Conservation (phyloP, 352 stramenopile species). For the Phytophthora crassamura region DNA sequence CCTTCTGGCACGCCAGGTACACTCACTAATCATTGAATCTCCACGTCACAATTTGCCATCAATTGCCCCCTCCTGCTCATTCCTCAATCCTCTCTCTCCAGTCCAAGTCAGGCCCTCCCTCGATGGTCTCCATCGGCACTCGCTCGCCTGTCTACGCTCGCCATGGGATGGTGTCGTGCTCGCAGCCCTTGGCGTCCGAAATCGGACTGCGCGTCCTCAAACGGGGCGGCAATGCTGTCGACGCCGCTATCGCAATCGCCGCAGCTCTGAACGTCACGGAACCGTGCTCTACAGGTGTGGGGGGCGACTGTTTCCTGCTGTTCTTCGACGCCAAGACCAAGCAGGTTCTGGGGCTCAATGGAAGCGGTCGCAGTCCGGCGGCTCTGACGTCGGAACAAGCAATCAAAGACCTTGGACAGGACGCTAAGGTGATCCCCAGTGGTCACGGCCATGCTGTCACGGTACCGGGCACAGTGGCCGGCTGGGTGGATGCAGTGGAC, state of each 20-base stretch:
- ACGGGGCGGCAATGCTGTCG: constrained; percentile 94
- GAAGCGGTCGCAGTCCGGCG: constrained; percentile 87
- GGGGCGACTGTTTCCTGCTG: constrained; percentile 96
- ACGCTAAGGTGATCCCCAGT: constrained; percentile 46
- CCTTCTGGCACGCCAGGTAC: neutral
- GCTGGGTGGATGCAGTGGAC: constrained; percentile 92
- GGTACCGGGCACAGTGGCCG: constrained; percentile 93
- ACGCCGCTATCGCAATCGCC: constrained; percentile 83
- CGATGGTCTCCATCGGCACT: constrained; percentile 61
- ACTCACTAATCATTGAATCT: constrained; percentile 16
- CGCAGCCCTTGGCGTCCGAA: constrained; percentile 94
- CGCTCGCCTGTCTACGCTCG: constrained; percentile 91
- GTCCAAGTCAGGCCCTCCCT: neutral
- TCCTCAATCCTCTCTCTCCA: constrained; percentile 10
- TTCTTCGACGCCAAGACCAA: constrained; percentile 92
- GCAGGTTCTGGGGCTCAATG: constrained; percentile 92
- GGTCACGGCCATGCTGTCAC: constrained; percentile 77
- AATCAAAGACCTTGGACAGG: constrained; percentile 45
- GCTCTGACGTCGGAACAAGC: constrained; percentile 85
- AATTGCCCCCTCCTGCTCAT: constrained; percentile 5
- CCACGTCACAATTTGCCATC: neutral
- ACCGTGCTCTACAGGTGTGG: constrained; percentile 83
- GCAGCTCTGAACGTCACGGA: constrained; percentile 71
- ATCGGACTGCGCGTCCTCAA: constrained; percentile 92
- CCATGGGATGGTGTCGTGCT: constrained; percentile 93